These are phyloP conservation scores for Oryza nivara DNA, from an alignment of 176 grass and related monocot species.

Conservation along the genomic window DNA sequence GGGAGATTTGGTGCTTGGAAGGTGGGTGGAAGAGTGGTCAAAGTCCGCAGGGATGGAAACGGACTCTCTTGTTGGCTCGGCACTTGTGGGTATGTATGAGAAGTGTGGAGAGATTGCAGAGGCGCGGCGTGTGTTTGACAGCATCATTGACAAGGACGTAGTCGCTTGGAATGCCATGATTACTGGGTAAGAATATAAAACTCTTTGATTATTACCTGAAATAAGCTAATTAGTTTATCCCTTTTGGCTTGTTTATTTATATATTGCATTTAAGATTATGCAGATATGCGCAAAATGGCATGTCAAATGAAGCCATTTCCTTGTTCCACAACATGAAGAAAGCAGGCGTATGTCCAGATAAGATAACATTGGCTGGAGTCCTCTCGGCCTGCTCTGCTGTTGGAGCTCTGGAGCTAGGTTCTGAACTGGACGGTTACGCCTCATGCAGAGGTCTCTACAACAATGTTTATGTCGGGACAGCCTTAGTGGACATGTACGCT, in stretches of 20 bases:
- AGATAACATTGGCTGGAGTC: conserved; percentile 82
- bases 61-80: conserved; percentile 47
- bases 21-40: conserved; percentile 60
- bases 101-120: conserved; percentile 63
- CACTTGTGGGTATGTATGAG: conserved; percentile 75
- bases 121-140: conserved; percentile 49
- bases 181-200: conserved; percentile 60
- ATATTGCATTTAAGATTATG: conserved; percentile 31
- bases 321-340: conserved; percentile 73
- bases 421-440: conserved; percentile 61
- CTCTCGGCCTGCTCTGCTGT: conserved; percentile 73
- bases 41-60: conserved; percentile 34
- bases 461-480: conserved; percentile 83
- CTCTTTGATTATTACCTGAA: not conserved
- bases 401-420: conserved; percentile 79
- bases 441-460: conserved; percentile 49
- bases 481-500: conserved; percentile 85
- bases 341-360: conserved; percentile 52
- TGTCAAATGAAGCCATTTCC: conserved; percentile 84
- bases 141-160: conserved; percentile 49
- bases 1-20: conserved; percentile 51
- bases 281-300: conserved; percentile 90
- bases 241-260: conserved; percentile 17
- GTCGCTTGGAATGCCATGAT: conserved; percentile 91
- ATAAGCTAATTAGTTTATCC: not conserved